A percentile compares a stretch with the other conserved stretches of the same genome.
Evolutionary conservation across 345 rosid genomes (phyloP).

Genomic region (Viola odorata): DNA sequence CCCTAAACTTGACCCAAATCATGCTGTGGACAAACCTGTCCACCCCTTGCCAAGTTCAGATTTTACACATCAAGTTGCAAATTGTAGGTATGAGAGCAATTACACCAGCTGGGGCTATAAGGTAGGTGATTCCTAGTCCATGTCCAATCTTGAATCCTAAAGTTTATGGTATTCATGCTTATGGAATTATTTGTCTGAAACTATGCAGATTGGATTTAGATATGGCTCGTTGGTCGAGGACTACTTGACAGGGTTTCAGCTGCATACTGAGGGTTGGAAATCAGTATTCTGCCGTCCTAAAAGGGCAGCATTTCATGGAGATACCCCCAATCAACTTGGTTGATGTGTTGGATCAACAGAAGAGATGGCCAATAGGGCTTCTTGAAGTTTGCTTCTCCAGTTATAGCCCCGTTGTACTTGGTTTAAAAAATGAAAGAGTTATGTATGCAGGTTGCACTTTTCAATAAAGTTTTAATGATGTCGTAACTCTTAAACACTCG

Average conservation of each 20-base stretch:
- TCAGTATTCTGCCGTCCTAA: conserved; percentile 21
- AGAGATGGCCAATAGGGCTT: conserved; percentile 27
- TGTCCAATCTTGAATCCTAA: not conserved
- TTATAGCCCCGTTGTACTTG: conserved; percentile 27
- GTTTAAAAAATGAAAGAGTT: too few relatives aligned
- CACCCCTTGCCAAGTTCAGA: not conserved
- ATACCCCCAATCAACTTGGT: conserved; percentile 18
- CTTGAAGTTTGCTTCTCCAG: conserved; percentile 22
- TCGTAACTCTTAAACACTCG: too few relatives aligned
- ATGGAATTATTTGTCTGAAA: not conserved
- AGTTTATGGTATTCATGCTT: not conserved
- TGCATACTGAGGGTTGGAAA: conserved; percentile 28
- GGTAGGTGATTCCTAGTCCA: not conserved
- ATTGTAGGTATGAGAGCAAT: not conserved
- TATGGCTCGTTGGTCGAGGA: conserved; percentile 25
- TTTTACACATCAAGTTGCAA: not conserved
- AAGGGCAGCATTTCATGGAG: conserved; percentile 24
- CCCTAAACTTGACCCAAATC: not conserved
- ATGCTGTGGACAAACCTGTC: not conserved
- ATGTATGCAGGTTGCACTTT: too few relatives aligned
- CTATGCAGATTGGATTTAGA: conserved; percentile 23
- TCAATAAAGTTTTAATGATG: too few relatives aligned
- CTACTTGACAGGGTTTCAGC: conserved; percentile 21
- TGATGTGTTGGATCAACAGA: conserved; percentile 23
- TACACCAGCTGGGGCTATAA: not conserved